These are phyloP conservation scores for Elsinoe fawcettii DNA, from an alignment of 2,329 filamentous ascomycete species.

Conservation along the genomic window DNA sequence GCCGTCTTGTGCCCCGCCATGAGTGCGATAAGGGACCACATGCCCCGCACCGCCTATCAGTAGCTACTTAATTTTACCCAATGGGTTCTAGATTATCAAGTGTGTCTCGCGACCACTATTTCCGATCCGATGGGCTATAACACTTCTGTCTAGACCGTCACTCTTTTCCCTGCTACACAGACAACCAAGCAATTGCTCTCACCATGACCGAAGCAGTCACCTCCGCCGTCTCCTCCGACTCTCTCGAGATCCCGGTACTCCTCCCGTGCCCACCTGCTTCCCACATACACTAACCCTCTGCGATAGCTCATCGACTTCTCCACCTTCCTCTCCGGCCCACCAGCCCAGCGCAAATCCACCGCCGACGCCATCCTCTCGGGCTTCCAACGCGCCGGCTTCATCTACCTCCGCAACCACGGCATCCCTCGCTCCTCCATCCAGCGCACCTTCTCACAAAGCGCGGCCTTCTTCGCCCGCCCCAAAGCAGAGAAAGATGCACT, in stretches of 20 bases:
- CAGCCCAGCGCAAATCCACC: slow-evolving; percentile 49
- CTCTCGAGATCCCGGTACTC: slow-evolving; percentile 20
- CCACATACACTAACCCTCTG: not conserved
- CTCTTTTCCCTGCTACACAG: not conserved
- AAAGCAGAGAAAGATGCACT: slow-evolving; percentile 56
- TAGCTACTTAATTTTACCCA: slow-evolving; percentile 12
- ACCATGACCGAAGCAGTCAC: slow-evolving; percentile 20
- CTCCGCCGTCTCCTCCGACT: slow-evolving; percentile 27
- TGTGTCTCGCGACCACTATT: not conserved
- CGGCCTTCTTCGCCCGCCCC: slow-evolving; percentile 61
- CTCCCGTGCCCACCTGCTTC: not conserved
- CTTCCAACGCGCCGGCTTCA: slow-evolving; percentile 79
- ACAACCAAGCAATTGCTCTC: not conserved
- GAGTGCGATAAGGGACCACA: not conserved
- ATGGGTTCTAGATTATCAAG: not conserved
- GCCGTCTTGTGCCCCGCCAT: slow-evolving; percentile 5
- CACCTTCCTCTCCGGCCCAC: slow-evolving; percentile 58
- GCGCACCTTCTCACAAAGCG: slow-evolving; percentile 40
- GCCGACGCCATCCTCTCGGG: slow-evolving; percentile 65
- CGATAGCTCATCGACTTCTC: slow-evolving; percentile 64
- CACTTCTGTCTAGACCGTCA: not conserved
- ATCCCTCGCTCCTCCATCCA: slow-evolving; percentile 46
- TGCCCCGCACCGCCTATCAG: slow-evolving; percentile 14
- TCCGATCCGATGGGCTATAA: slow-evolving; percentile 1
- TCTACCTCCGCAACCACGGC: slow-evolving; percentile 76